Conservation (phyloP, 176 grass and related monocot species). For the Saccharum officinarum region DNA sequence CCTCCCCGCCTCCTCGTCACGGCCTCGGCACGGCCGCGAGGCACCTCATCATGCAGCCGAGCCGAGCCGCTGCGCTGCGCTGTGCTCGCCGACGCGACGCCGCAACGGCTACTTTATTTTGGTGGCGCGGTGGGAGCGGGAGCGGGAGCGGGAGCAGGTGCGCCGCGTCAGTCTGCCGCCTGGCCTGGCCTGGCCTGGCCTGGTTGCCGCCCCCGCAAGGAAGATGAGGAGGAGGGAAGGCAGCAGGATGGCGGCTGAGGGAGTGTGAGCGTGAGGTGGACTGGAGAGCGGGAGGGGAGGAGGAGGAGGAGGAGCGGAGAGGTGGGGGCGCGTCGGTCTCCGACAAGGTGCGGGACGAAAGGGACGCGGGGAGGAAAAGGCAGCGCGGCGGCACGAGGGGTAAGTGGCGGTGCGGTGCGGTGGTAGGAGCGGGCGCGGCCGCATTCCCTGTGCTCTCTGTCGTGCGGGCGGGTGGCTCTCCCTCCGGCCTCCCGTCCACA, state of each 20-base stretch:
- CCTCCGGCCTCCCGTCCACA: background rate
- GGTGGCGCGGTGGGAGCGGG: background rate
- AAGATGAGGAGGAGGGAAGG: background rate
- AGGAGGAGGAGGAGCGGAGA: background rate
- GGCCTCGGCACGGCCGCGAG: background rate
- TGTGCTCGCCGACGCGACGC: conserved; percentile 31
- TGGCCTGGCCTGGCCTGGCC: background rate
- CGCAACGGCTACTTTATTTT: conserved; percentile 35
- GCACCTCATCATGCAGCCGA: background rate
- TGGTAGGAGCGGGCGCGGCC: background rate
- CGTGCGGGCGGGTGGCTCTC: background rate
- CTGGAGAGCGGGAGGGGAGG: background rate
- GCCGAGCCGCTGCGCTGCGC: background rate
- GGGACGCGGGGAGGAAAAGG: conserved; percentile 34
- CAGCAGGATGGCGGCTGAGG: background rate
- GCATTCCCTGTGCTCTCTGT: background rate
- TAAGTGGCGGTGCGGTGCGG: background rate
- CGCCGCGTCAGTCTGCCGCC: conserved; percentile 13
- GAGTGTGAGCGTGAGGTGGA: background rate
- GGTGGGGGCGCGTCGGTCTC: conserved; percentile 44
- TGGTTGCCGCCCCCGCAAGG: conserved; percentile 68
- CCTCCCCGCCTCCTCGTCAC: conserved; percentile 3
- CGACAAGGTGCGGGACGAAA: conserved; percentile 54
- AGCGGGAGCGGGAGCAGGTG: conserved; percentile 29
- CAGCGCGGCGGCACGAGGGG: conserved; percentile 28